Base-by-base conservation (phyloP, 1,284 basidiomycete species). In the Polyporus tsugae region DNA sequence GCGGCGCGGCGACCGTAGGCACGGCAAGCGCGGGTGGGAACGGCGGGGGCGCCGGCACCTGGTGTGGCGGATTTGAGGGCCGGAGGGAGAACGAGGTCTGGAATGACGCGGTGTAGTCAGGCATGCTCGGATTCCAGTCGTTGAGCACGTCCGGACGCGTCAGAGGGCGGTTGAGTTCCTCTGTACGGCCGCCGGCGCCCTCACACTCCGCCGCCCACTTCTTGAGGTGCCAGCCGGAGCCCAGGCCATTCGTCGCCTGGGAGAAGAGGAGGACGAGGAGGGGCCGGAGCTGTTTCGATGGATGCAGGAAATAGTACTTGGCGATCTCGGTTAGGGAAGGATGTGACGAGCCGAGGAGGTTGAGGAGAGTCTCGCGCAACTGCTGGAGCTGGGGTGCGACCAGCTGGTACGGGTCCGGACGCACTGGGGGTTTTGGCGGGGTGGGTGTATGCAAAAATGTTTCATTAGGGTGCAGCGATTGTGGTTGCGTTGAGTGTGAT, bases 241-340 rank as follows among this genome's bases (percentile, higher is more conserved):
- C 85, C 78, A 95, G 80, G 62, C 88, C 94, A 76, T 98, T 98
- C 38, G 96, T 98, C 10, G 97, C 97, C 73, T 93, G 92, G 39
- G 93, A 86, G 82, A 98, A 95, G 60, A 99, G 88, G 38, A 99
- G 87, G 39, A 99, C 94, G 57, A 99, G 86, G 72, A 97, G 84
- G 0, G 97, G 96, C 17, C 97, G 89, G 33, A 99, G 86, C 77
- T 98, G 96, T 79, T 98, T 98, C 29, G 95, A 93, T 13, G 92
- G 91, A 63, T 91, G 89, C 69, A 94, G 85, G 80, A 99, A 98
- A 83, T 98, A 98, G 82, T 96, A 98, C 74, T 95, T 91, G 4
- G 97, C 96, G 70, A 98, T 92, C 66, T 93, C 89, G 72, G 93
- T 91, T 66, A 99, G 89, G 1, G 91, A 89, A 1, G 96, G 94